Base-by-base conservation (phyloP, 805 yeast species). In the Yarrowia sp. region DNA sequence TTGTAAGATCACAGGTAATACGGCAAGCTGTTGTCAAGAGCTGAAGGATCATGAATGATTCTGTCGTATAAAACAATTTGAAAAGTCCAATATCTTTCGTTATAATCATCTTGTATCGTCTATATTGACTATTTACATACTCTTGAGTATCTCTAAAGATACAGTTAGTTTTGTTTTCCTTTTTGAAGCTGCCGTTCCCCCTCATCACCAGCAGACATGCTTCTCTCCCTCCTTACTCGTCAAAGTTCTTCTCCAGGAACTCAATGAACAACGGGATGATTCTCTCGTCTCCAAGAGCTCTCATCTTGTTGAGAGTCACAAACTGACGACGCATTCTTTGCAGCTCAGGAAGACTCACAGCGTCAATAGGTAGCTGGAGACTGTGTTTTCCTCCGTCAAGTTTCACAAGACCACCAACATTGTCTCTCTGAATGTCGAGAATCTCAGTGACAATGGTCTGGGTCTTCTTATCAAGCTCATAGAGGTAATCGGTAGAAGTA, bases 281-380 rank as follows among this genome's bases (percentile, higher is more conserved):
- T 73, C 97, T 80, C 36, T 85, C 87, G 26, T 82, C 74, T 65
- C 91, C 95, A 53, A 92, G 82, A 50, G 88, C 86, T 74, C 97
- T 83, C 82, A 92, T 86, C 73, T 91, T 85, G 76, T 94, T 92
- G 77, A 94, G 81, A 48, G 86, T 82, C n/a, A 93, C 86, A 77
- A 89, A 94, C 16, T 92, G 88, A 73, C 99, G 83, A 77, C 97
- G 83, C 14, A 91, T 81, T 70, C 99, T 82, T 74, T 93, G 97
- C 67, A 95, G 76, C 74, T 90, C 92, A 0, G 97, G 91, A 48
- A 88, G 81, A 14, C 91, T 85, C 9, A 90, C 86, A 0, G 84
- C 78, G 5, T 79, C 79, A 2, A 85, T 74, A 1, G 97, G 97
- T 74, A 94, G 78, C 16, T 85, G 86, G 3, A 92, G 85, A 49